Evolutionary conservation across 1,284 basidiomycete species (phyloP).

Genomic region (Marasmius oreades): DNA sequence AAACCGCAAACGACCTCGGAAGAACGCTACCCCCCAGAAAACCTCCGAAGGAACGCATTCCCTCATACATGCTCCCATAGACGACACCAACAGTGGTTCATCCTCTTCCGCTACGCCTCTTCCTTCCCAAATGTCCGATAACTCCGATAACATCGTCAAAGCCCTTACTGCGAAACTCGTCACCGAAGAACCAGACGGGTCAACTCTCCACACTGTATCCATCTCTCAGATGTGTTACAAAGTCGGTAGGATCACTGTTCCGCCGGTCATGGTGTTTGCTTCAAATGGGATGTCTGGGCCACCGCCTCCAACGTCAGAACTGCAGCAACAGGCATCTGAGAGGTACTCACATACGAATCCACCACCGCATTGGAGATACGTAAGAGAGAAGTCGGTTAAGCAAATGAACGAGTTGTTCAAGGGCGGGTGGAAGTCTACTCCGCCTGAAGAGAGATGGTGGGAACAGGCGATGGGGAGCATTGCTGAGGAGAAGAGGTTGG

Average conservation of each 20-base stretch:
- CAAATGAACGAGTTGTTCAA: slow-evolving; percentile 35
- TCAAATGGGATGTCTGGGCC: slow-evolving; percentile 48
- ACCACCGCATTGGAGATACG: slow-evolving; percentile 49
- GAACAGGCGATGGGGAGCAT: slow-evolving; percentile 49
- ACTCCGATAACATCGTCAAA: slow-evolving; percentile 25
- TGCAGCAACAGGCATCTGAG: slow-evolving; percentile 21
- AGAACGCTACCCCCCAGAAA: neutral
- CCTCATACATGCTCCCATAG: slow-evolving; percentile 17
- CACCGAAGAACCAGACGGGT: slow-evolving; percentile 50
- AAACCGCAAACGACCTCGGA: slow-evolving; percentile 38
- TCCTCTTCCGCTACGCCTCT: slow-evolving; percentile 16
- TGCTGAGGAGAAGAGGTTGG: slow-evolving; percentile 42
- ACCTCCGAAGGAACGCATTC: slow-evolving; percentile 5
- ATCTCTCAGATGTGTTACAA: slow-evolving; percentile 76
- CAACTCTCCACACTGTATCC: slow-evolving; percentile 63
- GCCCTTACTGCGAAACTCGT: slow-evolving; percentile 25
- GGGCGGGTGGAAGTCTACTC: slow-evolving; percentile 56
- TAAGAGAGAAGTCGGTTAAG: slow-evolving; percentile 27
- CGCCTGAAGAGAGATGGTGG: slow-evolving; percentile 60
- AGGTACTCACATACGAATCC: slow-evolving; percentile 40
- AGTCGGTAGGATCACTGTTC: slow-evolving; percentile 70
- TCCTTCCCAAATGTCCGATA: slow-evolving; percentile 19
- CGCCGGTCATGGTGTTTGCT: slow-evolving; percentile 59
- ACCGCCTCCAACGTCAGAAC: slow-evolving; percentile 24
- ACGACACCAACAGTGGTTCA: slow-evolving; percentile 20